phyloP scores from a whole-genome alignment of 139 green algal species.

The Coelastrella sp. region DNA sequence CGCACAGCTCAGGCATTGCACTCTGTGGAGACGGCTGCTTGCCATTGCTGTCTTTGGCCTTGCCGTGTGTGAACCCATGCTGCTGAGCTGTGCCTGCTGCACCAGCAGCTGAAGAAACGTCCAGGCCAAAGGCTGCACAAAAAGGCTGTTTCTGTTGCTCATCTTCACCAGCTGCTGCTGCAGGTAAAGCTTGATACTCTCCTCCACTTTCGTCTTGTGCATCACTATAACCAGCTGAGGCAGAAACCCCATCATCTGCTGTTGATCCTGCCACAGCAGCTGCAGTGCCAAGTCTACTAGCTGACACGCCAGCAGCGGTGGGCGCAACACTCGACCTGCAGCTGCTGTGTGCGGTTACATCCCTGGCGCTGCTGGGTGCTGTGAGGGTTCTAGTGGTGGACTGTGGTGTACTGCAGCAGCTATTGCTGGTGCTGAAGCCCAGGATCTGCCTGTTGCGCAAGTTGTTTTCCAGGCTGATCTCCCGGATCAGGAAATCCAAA shows the following conservation, averaged over 20 bases:
- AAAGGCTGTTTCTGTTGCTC: too few relatives aligned
- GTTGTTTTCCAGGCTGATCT: slow-evolving; percentile 25
- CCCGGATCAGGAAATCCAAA: slow-evolving; percentile 19
- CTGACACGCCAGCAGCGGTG: background rate
- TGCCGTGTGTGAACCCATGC: too few relatives aligned
- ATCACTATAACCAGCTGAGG: too few relatives aligned
- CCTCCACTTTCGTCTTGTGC: too few relatives aligned
- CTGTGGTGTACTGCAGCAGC: slow-evolving; percentile 5
- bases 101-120: too few relatives aligned
- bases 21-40: background rate
- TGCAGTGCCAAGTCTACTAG: background rate
- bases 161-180: too few relatives aligned
- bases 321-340: background rate
- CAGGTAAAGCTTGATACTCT: too few relatives aligned
- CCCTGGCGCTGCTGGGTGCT: background rate
- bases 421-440: background rate
- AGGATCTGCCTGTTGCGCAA: background rate
- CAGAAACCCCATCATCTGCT: too few relatives aligned
- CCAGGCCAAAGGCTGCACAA: too few relatives aligned
- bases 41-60: background rate
- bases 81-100: too few relatives aligned
- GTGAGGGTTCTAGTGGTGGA: background rate
- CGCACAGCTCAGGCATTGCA: background rate
- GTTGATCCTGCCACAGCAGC: too few relatives aligned
- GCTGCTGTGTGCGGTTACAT: background rate